Base-by-base conservation (phyloP, 1,139 yeast species). In the Suhomyces choctaworum region DNA sequence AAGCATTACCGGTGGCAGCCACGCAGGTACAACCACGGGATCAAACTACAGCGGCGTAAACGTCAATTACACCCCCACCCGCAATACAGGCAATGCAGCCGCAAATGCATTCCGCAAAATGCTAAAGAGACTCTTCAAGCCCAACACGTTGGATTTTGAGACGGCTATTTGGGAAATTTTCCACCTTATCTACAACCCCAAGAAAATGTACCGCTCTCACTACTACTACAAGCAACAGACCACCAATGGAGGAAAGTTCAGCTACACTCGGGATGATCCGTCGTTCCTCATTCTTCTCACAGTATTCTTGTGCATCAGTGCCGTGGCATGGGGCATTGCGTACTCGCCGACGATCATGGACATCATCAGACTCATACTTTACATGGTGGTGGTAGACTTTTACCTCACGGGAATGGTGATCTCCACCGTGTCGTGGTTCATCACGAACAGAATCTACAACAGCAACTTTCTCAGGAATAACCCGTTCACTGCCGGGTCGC, bases 121-220 rank as follows among this genome's bases (percentile, higher is more conserved):
- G 69, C 38, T 59, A 27, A 57, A 58, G 36, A 51, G 76, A 29
- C 45, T 87, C 29, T 68, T 84, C 49, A 79, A 82, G 47, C 94
- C 96, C 4, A 84, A 82, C 8, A 82, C 95, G 0, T 68, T 89
- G 35, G 96, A 89, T 62, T 86, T 88, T 52, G 97, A 89, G 58
- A 85, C 95, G 2, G 96, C 97, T 12, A 73, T 81, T 42, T 89
- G 96, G 96, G 97, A 89, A 56, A 82, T 88, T 58, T 68, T 84
- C 47, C 77, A 87, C 51, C 63, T 89, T 37, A 69, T 89, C 16
- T 65, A 80, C 25, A 77, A 82, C 30, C 97, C 97, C 2, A 76
- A 82, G 47, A 81, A 86, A 45, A 94, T 89, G 55, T 88, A 85
- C 65, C 73, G 86, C 45, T 78, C 92, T 15, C 76, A 87, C 41